Evolutionary conservation across 805 yeast species (phyloP), one percentile per base, ranked within the genome.

Genomic region (Teunomyces aglyptinius): DNA sequence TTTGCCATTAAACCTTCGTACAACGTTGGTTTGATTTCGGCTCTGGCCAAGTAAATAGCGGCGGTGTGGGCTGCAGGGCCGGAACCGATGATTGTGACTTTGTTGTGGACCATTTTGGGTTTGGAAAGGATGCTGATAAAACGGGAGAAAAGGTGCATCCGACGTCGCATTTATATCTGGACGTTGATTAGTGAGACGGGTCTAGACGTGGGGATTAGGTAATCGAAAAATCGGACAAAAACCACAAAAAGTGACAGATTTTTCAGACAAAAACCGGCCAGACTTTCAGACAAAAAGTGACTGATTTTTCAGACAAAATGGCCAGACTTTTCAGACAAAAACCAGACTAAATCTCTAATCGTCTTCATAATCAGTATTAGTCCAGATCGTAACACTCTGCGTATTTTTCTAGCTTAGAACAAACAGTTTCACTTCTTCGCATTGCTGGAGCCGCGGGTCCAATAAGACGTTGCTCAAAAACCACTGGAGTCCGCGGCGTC

Each of bases 61-160:
- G 99, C 99, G 38, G 99, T 94, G 78, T 94, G 97, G 46, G 97
- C 99, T 48, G 99, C 99, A 47, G 99, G 99, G 59, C 99, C 99
- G 46, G 97, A 91, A 38, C 99, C 98, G 51, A 89, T 83, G 60
- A 89, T 86, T 27, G 94, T 87, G 51, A 87, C 95, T 75, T 77
- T 81, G 73, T 88, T 82, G 68, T 87, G 95, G 60, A 80, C 86
- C 91, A 85, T 85, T 80, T 78, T 36, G 28, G 15, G 39, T 36
- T 36, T 36, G 39, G 15, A 19, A 22, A 36, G n/a, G 16, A 36
- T 20, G 12, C 24, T 36, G 7, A 36, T n/a, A 15, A 36, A 36
- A 12, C 24, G 39, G 7, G 26, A 11, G 22, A 8, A 12, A 20
- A 22, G 27, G 39, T 19, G 39, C 39, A 36, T 36, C 28, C 28